Conservation (phyloP, 768 basidiomycete species). For the Termitomyces sp. region DNA sequence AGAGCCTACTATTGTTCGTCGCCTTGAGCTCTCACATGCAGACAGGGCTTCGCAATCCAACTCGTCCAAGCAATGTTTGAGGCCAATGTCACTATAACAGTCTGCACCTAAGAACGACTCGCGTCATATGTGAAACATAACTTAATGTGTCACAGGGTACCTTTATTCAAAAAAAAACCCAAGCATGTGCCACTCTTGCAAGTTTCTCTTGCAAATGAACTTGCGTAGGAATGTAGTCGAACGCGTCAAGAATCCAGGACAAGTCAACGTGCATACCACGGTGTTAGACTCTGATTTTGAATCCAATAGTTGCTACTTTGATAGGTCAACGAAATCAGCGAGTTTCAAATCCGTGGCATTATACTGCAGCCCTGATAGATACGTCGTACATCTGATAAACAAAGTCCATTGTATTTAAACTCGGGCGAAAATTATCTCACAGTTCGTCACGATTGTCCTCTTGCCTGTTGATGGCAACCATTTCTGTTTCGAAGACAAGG, state of each 20-base stretch:
- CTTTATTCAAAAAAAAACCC: not conserved
- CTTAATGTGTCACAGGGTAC: not conserved
- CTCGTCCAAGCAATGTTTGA: not conserved
- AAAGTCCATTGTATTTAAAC: not conserved
- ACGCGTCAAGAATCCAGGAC: no score
- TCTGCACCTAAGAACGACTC: not conserved
- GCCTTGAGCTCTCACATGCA: not conserved
- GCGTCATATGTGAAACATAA: not conserved
- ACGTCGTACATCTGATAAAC: not conserved
- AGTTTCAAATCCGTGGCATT: not conserved
- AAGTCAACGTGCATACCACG: not conserved
- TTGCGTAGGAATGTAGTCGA: not conserved
- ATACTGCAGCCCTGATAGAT: not conserved
- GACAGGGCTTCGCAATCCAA: not conserved
- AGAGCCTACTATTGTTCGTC: not conserved
- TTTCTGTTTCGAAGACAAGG: slow-evolving; percentile 83
- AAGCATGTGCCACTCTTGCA: not conserved
- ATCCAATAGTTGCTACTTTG: no score
- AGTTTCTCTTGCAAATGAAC: not conserved
- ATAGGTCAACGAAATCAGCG: not conserved
- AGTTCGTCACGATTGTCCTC: not conserved
- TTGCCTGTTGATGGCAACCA: slow-evolving; percentile 49
- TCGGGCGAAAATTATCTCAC: not conserved
- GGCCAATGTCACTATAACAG: not conserved
- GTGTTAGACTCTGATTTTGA: no score